These are phyloP conservation scores for Malus hybrid DNA, from an alignment of 331 rosid species.

Conservation along the genomic window DNA sequence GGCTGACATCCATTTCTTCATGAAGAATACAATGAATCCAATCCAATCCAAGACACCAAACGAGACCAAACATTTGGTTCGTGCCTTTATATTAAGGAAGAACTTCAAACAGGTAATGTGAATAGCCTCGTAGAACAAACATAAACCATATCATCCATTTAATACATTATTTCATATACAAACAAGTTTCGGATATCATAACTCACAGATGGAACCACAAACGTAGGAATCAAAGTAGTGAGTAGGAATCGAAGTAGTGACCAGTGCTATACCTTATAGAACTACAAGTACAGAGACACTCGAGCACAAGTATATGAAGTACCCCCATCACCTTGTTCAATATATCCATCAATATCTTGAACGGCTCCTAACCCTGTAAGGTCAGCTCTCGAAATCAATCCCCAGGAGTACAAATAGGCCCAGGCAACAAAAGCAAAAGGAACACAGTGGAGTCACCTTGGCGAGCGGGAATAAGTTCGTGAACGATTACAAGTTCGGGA, in stretches of 20 bases:
- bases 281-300: neutral
- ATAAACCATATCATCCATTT: neutral
- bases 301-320: neutral
- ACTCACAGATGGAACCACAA: neutral
- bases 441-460: conserved; percentile 39
- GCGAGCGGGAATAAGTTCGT: conserved; percentile 50
- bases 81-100: too few relatives aligned
- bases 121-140: neutral
- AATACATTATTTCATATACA: neutral
- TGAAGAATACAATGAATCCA: too few relatives aligned
- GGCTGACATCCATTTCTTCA: too few relatives aligned
- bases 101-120: neutral
- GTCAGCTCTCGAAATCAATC: conserved; percentile 21
- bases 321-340: neutral
- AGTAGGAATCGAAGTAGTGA: too few relatives aligned
- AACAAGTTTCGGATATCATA: neutral
- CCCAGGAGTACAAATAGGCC: neutral
- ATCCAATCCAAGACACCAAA: too few relatives aligned
- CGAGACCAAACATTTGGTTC: too few relatives aligned
- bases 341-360: conserved; percentile 50
- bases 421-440: neutral
- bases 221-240: neutral
- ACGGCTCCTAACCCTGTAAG: conserved; percentile 62
- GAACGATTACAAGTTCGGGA: conserved; percentile 27
- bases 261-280: neutral